Percentiles rank a stretch among this genome's conserved stretches.
phyloP scores from a whole-genome alignment of 352 stramenopile genomes.

The Phytophthora uliginosa region DNA sequence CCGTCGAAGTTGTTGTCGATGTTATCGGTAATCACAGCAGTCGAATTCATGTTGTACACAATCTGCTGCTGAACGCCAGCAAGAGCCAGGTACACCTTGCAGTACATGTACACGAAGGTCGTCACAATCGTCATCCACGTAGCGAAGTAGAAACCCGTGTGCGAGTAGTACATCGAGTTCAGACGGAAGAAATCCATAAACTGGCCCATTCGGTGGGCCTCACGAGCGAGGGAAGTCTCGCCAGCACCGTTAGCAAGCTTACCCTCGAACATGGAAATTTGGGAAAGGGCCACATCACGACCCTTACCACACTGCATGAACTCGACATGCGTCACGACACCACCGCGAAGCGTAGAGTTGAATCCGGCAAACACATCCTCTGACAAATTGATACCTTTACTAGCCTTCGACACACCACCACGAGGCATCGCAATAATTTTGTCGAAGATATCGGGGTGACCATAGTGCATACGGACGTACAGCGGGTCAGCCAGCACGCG shows the following conservation, averaged over 20 bases:
- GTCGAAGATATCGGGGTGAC: constrained; percentile 86
- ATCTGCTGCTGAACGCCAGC: constrained; percentile 75
- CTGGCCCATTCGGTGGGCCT: constrained; percentile 83
- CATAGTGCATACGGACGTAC: constrained; percentile 85
- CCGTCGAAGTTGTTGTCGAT: constrained; percentile 63
- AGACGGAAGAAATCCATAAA: constrained; percentile 88
- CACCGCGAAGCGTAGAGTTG: constrained; percentile 73
- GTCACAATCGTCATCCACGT: constrained; percentile 89
- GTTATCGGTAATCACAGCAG: constrained; percentile 66
- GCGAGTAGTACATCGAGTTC: constrained; percentile 90
- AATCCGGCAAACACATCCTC: constrained; percentile 88
- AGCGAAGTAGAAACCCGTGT: constrained; percentile 86
- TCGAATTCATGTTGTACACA: constrained; percentile 76
- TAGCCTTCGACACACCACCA: constrained; percentile 82
- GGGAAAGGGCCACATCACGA: constrained; percentile 81
- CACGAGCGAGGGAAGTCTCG: constrained; percentile 75
- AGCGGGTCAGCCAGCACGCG: constrained; percentile 83
- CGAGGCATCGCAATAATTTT: constrained; percentile 78
- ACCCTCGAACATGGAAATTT: constrained; percentile 87
- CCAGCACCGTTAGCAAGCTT: constrained; percentile 84
- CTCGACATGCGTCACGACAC: constrained; percentile 77
- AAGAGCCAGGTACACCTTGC: constrained; percentile 81
- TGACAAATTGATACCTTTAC: constrained; percentile 85
- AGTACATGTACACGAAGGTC: constrained; percentile 89
- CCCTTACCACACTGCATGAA: constrained; percentile 89